Evolutionary conservation across 1,139 yeast genomes (phyloP), one percentile per base, ranked within the genome.

Genomic region (Entelexis paramagnoliae): DNA sequence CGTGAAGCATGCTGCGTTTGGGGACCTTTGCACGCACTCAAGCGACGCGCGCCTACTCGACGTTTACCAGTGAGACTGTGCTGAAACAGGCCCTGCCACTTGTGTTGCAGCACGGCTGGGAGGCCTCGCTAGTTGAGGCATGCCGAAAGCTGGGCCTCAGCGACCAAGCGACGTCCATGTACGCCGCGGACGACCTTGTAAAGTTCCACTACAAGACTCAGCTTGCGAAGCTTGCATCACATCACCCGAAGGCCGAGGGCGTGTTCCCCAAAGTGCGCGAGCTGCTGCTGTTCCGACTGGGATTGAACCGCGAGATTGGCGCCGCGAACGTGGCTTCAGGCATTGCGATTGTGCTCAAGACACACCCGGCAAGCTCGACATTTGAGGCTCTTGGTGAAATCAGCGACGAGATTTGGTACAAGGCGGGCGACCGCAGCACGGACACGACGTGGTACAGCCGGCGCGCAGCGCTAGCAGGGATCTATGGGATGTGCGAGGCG

Each of bases 371-470:
- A 11, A 10, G 36, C 28, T 20, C 62, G 32, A 75, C 87, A 0
- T 56, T 83, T 46, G 77, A 75, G 34, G 95, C 87, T 63, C 74
- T 91, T 55, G 84, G 81, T 61, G 75, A 77, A 51, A 73, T 89
- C 51, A 75, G 88, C 17, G 96, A 91, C 66, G 97, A 91, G 64
- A 74, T 91, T 57, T 78, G 87, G 50, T 87, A 70, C 66, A 79
- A 79, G 60, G 80, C 95, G 0, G 93, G 89, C 3, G 96, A 89
- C 64, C 68, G 73, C 51, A 79, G 93, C n/a, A 78, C 82, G 55
- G 96, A 87, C 66, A 81, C 85, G 66, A 82, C 86, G 2, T 91
- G 98, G 98, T 91, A 91, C 66, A 72, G 94, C n/a, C 85, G 88
- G 64, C 73, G 97, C 59, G 70, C 81, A 28, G 76, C 85, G 6